Evolutionary conservation across 306 rosid genomes (phyloP), one percentile per base, ranked within the genome.

Genomic region (Quercus dentata): DNA sequence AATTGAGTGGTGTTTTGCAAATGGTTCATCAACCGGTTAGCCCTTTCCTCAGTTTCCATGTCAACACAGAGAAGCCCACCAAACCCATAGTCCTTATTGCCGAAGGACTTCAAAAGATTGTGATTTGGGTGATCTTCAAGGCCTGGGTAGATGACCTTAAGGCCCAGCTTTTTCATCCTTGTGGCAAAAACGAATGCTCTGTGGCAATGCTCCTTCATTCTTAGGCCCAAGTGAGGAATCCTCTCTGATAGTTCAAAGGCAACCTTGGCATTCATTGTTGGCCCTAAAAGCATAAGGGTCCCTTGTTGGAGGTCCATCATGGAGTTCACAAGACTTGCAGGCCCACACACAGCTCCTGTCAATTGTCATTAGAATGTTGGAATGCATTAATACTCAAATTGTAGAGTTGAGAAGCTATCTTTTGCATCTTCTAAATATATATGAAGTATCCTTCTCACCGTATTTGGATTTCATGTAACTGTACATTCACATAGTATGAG

Each of bases 291-390:
- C 99, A 95, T 93, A 17, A 95, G 79, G 7, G 97, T 55, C 3
- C 99, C 98, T 80, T 95, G 99, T n/a, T 91, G 97, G 0, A 95
- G 89, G 59, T 93, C 91, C 99, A 95, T 93, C 98, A 95, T 95
- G 3, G 94, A 87, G 80, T 91, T 93, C 78, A 95, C 97, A 5
- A 95, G 76, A n/a, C 64, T 79, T 57, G 86, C 95, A 0, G 91
- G 77, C 65, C 99, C 99, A 69, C 98, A 95, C 18, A 95, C 93
- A 12, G 90, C 98, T 0, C 99, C 99, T 95, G 83, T 13, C 20
- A 31, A 27, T 21, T 44, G 54, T 49, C 54, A 49, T 49, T 49
- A 5, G 54, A 11, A 49, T 12, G 54, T 49, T 49, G 54, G 54
- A 49, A 49, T 12, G 15, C 54, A 49, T 49, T 49, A 49, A 49